Evolutionary conservation across 2,329 filamentous ascomycete species (phyloP).

Genomic region (Ophiocordyceps unilateralis): DNA sequence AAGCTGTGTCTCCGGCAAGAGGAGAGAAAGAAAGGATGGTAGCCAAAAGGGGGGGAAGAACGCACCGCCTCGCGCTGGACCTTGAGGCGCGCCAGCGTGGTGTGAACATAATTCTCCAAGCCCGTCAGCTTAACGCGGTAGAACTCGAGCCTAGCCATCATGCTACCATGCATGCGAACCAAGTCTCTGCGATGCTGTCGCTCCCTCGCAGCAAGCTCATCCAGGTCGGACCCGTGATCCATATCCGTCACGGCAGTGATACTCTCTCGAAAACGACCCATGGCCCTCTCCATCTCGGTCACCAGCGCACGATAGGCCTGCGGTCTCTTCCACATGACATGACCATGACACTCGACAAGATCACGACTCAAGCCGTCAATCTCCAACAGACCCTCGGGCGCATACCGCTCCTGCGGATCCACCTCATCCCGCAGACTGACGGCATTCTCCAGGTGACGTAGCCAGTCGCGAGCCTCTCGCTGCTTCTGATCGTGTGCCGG

Average conservation of each 20-base stretch:
- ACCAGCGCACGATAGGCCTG: constrained; percentile 41
- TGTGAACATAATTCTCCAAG: constrained; percentile 45
- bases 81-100: constrained; percentile 40
- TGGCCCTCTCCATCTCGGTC: constrained; percentile 27
- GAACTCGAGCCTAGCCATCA: constrained; percentile 38
- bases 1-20: too few species aligned
- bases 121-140: constrained; percentile 43
- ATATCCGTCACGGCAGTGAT: not conserved
- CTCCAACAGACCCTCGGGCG: constrained; percentile 33
- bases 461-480: constrained; percentile 44
- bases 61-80: constrained; percentile 44
- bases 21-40: too few species aligned
- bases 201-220: not conserved
- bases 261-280: constrained; percentile 23
- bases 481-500: constrained; percentile 41
- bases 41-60: constrained; percentile 4
- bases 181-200: constrained; percentile 13
- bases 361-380: constrained; percentile 43
- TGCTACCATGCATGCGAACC: constrained; percentile 31
- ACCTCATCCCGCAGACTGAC: constrained; percentile 44
- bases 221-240: not conserved
- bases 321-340: constrained; percentile 45
- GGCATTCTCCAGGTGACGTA: constrained; percentile 42
- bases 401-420: constrained; percentile 35
- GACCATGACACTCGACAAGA: constrained; percentile 44